These are phyloP conservation scores for Immersiella caudata DNA, from an alignment of 495 filamentous ascomycete genomes.

Conservation along the genomic window DNA sequence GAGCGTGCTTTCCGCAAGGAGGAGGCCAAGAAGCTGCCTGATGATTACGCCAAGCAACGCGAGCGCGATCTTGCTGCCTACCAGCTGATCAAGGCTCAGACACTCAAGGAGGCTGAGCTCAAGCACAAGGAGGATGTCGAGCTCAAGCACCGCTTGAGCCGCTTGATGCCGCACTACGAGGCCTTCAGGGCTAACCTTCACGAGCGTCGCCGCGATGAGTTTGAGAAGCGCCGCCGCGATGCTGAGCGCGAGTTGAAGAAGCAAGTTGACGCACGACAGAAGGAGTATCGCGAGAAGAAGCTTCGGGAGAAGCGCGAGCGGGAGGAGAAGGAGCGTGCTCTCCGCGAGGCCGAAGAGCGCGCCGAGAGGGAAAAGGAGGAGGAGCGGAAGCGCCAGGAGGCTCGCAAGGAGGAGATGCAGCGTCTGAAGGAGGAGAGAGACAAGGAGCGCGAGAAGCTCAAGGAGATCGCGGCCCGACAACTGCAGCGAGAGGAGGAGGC, in stretches of 20 bases:
- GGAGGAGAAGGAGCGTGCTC: conserved; percentile 75
- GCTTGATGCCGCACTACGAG: conserved; percentile 80
- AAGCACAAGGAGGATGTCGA: conserved; percentile 89
- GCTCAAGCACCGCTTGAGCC: conserved; percentile 85
- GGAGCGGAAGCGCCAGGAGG: conserved; percentile 72
- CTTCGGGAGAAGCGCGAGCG: conserved; percentile 75
- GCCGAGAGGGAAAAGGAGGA: conserved; percentile 79
- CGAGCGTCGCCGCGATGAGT: conserved; percentile 88
- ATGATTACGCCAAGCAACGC: conserved; percentile 85
- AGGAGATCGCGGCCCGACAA: conserved; percentile 55
- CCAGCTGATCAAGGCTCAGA: conserved; percentile 74
- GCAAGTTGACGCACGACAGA: conserved; percentile 82
- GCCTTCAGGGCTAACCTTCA: conserved; percentile 76
- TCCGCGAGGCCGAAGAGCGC: conserved; percentile 83
- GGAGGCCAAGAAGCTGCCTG: conserved; percentile 85
- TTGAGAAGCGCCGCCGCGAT: conserved; percentile 86
- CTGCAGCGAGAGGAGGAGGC: conserved; percentile 58
- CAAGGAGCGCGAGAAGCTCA: conserved; percentile 70
- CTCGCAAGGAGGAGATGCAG: conserved; percentile 58
- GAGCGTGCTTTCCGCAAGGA: conserved; percentile 96
- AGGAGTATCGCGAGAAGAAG: conserved; percentile 77
- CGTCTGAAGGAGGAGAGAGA: conserved; percentile 81
- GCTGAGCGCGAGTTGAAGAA: conserved; percentile 88
- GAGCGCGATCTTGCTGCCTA: conserved; percentile 79
- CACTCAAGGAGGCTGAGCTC: conserved; percentile 73